Percentiles rank a stretch among this genome's conserved stretches.
phyloP scores from a whole-genome alignment of 768 basidiomycete species.

The Rhodotorula babjevae region DNA sequence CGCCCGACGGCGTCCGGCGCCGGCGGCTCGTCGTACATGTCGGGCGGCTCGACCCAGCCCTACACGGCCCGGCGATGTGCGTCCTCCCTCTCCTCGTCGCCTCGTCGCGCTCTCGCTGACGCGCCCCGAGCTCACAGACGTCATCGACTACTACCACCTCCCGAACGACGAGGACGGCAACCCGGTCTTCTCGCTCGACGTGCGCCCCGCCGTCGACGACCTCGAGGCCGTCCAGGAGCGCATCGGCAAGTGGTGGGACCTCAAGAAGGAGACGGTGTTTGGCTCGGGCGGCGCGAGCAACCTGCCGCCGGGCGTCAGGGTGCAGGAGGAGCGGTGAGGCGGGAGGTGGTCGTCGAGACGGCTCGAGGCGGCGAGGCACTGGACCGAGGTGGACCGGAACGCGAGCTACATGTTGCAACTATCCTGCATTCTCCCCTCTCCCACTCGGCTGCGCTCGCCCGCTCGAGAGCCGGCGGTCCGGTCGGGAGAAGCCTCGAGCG shows the following conservation, averaged over 20 bases:
- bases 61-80: slow-evolving; percentile 35
- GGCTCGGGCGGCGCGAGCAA: not conserved
- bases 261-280: slow-evolving; percentile 39
- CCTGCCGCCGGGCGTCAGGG: slow-evolving; percentile 20
- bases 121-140: slow-evolving; percentile 53
- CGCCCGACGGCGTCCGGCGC: slow-evolving; percentile 62
- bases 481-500: too few relatives aligned
- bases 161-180: slow-evolving; percentile 83
- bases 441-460: too few relatives aligned
- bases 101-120: slow-evolving; percentile 45
- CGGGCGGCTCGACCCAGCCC: slow-evolving; percentile 21
- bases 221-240: slow-evolving; percentile 70
- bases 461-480: too few relatives aligned
- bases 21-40: slow-evolving; percentile 24
- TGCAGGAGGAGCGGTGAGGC: slow-evolving; percentile 28
- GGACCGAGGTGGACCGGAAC: too few relatives aligned
- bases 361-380: too few relatives aligned
- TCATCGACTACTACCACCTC: slow-evolving; percentile 97
- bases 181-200: slow-evolving; percentile 91
- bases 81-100: slow-evolving; percentile 53
- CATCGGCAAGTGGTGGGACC: slow-evolving; percentile 49
- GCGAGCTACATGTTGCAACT: too few relatives aligned
- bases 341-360: too few relatives aligned
- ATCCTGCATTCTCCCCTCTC: not conserved
- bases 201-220: slow-evolving; percentile 87